Evolutionary conservation across 2,329 filamentous ascomycete genomes (phyloP).

Genomic region (Boeremia exigua): DNA sequence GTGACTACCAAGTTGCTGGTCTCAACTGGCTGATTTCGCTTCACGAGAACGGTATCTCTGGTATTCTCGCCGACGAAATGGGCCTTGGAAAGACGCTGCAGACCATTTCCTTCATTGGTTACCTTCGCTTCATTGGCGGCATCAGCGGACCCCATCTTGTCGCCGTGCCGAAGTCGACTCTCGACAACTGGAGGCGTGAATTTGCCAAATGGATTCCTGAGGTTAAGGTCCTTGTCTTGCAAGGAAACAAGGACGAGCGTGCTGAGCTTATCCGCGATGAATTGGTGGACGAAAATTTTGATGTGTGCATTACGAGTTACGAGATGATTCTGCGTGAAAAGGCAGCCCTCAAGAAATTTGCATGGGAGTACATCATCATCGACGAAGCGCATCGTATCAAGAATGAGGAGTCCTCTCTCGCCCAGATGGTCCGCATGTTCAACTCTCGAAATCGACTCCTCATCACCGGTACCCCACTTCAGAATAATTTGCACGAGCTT

Average conservation of each 20-base stretch:
- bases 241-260: conserved; percentile 94
- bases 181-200: conserved; percentile 98
- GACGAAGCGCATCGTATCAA: conserved; percentile 99
- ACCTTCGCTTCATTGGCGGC: conserved; percentile 86
- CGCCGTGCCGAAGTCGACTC: conserved; percentile 91
- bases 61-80: conserved; percentile 98
- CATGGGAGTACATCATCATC: conserved; percentile 99
- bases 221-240: conserved; percentile 89
- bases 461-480: conserved; percentile 94
- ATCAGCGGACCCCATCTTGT: conserved; percentile 92
- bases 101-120: conserved; percentile 95
- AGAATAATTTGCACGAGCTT: conserved; percentile 97
- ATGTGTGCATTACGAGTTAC: conserved; percentile 98
- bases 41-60: conserved; percentile 98
- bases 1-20: conserved; percentile 94
- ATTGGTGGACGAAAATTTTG: conserved; percentile 92
- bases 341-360: conserved; percentile 92
- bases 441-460: conserved; percentile 92
- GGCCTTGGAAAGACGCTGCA: conserved; percentile 96
- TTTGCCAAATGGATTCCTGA: conserved; percentile 95
- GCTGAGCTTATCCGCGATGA: conserved; percentile 86
- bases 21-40: conserved; percentile 98
- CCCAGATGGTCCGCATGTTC: conserved; percentile 95
- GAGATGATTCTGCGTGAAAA: conserved; percentile 99
- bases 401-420: conserved; percentile 96